Evolutionary conservation across 345 rosid species (phyloP).

Genomic region (Gynandropsis gynandra): DNA sequence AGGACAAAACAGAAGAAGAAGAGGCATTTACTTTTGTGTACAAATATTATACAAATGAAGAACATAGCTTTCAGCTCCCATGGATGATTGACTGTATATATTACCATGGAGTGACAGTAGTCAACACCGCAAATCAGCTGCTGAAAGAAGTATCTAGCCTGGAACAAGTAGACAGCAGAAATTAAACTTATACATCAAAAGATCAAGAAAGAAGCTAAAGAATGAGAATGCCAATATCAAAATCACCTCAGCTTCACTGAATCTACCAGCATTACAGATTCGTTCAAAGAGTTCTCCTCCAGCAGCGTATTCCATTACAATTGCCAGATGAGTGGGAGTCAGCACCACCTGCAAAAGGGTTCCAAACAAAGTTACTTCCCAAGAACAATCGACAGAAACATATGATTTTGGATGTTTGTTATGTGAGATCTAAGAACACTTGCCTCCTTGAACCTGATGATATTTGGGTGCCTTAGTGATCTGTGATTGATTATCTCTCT

Average conservation of each 20-base stretch:
- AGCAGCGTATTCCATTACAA: conserved; percentile 90
- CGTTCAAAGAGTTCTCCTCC: conserved; percentile 91
- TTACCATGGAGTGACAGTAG: conserved; percentile 76
- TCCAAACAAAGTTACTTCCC: conserved; percentile 1
- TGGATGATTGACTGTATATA: neutral
- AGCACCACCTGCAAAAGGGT: conserved; percentile 46
- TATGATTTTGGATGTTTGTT: neutral
- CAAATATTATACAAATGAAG: conserved; percentile 1
- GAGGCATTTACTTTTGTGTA: neutral
- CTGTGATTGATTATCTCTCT: conserved; percentile 95
- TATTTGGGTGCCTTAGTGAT: conserved; percentile 86
- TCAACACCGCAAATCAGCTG: conserved; percentile 80
- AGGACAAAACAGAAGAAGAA: neutral
- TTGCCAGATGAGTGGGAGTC: conserved; percentile 82
- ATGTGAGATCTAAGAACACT: conserved; percentile 6
- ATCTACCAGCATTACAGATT: conserved; percentile 82
- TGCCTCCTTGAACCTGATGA: conserved; percentile 86
- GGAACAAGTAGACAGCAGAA: conserved; percentile 12
- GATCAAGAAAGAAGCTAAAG: conserved; percentile 2
- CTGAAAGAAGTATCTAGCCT: conserved; percentile 95
- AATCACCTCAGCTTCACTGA: conserved; percentile 90
- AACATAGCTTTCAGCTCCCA: neutral
- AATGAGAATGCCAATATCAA: conserved; percentile 11
- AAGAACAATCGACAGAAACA: neutral
- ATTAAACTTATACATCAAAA: neutral